Base-by-base conservation (phyloP, 2,329 filamentous ascomycete genomes). In the Fusarium begoniae region DNA sequence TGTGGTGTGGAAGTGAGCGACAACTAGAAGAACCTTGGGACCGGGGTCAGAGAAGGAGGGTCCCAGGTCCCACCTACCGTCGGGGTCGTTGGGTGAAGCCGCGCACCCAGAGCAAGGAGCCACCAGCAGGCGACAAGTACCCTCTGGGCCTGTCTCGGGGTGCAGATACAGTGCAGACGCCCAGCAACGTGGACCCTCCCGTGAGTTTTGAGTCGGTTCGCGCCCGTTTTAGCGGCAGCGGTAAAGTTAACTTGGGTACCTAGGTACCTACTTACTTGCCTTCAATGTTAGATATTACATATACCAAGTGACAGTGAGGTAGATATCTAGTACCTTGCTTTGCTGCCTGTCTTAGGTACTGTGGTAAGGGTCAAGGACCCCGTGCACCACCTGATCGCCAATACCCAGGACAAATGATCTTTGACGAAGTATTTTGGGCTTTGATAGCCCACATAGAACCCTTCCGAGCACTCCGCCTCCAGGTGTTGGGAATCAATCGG, bases 341-440 rank as follows among this genome's bases (percentile, higher is more conserved):
- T n/a, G 20, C 17, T 61, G 18, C 37, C 37, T 61, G 35, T 20
- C 15, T 22, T 32, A 48, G 26, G 32, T 61, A 48, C 63, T 54
- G 26, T 66, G 44, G 44, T 26, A 40, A 66, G 59, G 38, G 20
- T 53, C 40, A 44, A 47, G 58, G 66, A 55, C 66, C 70, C 66
- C 55, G 63, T 72, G 59, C 70, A 66, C 72, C 58, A 59, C 50
- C 63, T 72, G 71, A 74, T 74, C 71, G 67, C 64, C 58, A 51
- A 26, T 45, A 47, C 55, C 45, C 61, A 57, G 41, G 32, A 30
- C 43, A 38, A 37, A 44, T 51, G 30, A 20, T 57, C 67, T 48
- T 70, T 65, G 67, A 70, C n/a, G 43, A 45, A 12, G 59, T 51
- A 51, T 69, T 69, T 69, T 67, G 28, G 45, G 47, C 67, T 35